Base-by-base conservation (phyloP, 1,284 basidiomycete species). In the Melanopsichium pennsylvanicum region DNA sequence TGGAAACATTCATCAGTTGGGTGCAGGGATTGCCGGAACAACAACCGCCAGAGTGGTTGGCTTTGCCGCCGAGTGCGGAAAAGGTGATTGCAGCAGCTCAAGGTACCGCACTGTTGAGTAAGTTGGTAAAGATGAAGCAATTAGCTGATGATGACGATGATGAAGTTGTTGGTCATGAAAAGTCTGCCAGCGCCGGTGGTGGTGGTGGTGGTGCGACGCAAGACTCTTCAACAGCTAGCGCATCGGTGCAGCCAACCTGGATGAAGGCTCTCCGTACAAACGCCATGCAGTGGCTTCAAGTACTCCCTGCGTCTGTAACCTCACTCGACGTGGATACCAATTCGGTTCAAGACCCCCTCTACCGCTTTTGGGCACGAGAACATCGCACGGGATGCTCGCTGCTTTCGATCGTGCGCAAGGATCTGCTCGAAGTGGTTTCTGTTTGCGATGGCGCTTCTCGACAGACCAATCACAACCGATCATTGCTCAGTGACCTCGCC, bases 301-400 rank as follows among this genome's bases (percentile, higher is more conserved):
- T 56, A 22, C 52, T 74, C 27, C 69, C 74, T n/a, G 37, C 34
- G 18, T 38, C 42, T 6, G 56, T 75, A 0, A 44, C 62, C 3
- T 10, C 45, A 19, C 34, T 75, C n/a, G 41, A 45, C 2, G 47
- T 23, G n/a, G 74, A 62, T 39, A 41, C 64, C 1, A 48, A 51
- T 12, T 64, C 68, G n/a, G 61, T 76, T 25, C 62, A 69, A 16
- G 75, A 79, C 41, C 76, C 76, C 7, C 54, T 75, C 10, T 73
- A 60, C 40, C 70, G 77, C 15, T 81, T 81, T 48, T 81, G 79
- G 79, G 70, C 74, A n/a, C 68, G 78, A 8, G 79, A 81, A 56
- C 70, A 72, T 27, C 61, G 57, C 11, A 62, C 58, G 4, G 78
- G 71, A 1, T 44, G 55, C 10, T 56, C 50, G 19, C 56, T 79